Base-by-base conservation (phyloP, 2,329 filamentous ascomycete genomes). In the Fusarium gaditjirri region DNA sequence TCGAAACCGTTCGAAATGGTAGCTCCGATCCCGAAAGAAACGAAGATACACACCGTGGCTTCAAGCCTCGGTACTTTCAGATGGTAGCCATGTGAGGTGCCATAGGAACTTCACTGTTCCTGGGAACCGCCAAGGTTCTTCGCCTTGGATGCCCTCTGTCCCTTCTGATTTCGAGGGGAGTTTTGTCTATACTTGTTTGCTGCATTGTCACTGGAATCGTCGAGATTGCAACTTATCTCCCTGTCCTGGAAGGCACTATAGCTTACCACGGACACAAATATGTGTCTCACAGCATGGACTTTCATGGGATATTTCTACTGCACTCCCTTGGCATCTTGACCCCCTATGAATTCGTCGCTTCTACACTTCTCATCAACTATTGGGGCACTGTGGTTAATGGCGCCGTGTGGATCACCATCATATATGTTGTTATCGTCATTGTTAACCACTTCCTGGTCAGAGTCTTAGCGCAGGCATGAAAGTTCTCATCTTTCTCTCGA, bases 221-320 rank as follows among this genome's bases (percentile, higher is more conserved):
- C 6, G 81, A 83, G 61, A 68, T 80, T 33, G 73, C 71, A 5
- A 75, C 79, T 3, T 77, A 79, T 53, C 57, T 80, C 36, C 77
- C 71, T 12, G 59, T 73, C 8, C 61, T 58, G 21, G 63, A 76
- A 57, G 56, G 61, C 19, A 71, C 72, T 13, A 73, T 78, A 61
- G 67, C 69, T 8, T 75, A 75, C 49, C 77, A 77, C 53, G 73
- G 73, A 50, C 59, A 72, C 55, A 63, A 74, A 31, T 79, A 75
- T 62, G 75, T 74, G 55, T 80, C 76, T 55, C 76, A 72, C 41
- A 78, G 69, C 59, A 72, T 75, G 38, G 80, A 68, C 8, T 85
- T 85, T 82, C 4, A 76, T 81, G 53, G 83, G 83, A 16, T 85
- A 82, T 80, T 80, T 83, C 33, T 83, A 83, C 33, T 84, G 80